A percentile compares a stretch with the other conserved stretches of the same genome.
Conservation (phyloP, 108 stramenopile genomes). For the Cyclotella atomus region DNA sequence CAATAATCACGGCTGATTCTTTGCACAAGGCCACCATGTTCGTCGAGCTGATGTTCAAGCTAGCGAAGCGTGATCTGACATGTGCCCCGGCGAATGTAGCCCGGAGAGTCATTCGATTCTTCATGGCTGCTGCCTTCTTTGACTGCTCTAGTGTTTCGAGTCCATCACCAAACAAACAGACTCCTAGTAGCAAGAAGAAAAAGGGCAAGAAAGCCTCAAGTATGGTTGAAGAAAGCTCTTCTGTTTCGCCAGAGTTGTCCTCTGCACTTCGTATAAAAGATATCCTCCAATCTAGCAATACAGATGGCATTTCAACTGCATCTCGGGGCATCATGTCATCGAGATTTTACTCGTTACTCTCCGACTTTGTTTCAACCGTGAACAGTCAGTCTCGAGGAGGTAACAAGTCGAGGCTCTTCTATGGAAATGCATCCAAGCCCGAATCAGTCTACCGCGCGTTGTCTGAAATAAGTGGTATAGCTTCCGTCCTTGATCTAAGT, state of each 20-base stretch:
- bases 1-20: slow-evolving; percentile 44
- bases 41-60: slow-evolving; percentile 48
- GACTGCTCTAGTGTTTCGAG: slow-evolving; percentile 51
- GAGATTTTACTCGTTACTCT: slow-evolving; percentile 73
- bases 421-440: slow-evolving; percentile 30
- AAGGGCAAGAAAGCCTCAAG: slow-evolving; percentile 42
- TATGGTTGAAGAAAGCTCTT: not conserved
- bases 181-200: slow-evolving; percentile 51
- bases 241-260: slow-evolving; percentile 21
- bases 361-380: slow-evolving; percentile 50
- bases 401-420: slow-evolving; percentile 11
- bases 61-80: slow-evolving; percentile 39
- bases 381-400: slow-evolving; percentile 19
- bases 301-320: slow-evolving; percentile 33
- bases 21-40: slow-evolving; percentile 23
- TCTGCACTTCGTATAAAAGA: slow-evolving; percentile 46
- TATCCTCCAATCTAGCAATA: slow-evolving; percentile 12
- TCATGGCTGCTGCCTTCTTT: slow-evolving; percentile 78
- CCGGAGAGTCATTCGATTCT: slow-evolving; percentile 56
- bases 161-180: slow-evolving; percentile 1
- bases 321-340: slow-evolving; percentile 64
- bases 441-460: slow-evolving; percentile 48
- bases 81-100: slow-evolving; percentile 37
- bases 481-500: slow-evolving; percentile 48
- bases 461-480: slow-evolving; percentile 43